Evolutionary conservation across 2,329 filamentous ascomycete genomes (phyloP).

Genomic region (Phialophora chinensis): DNA sequence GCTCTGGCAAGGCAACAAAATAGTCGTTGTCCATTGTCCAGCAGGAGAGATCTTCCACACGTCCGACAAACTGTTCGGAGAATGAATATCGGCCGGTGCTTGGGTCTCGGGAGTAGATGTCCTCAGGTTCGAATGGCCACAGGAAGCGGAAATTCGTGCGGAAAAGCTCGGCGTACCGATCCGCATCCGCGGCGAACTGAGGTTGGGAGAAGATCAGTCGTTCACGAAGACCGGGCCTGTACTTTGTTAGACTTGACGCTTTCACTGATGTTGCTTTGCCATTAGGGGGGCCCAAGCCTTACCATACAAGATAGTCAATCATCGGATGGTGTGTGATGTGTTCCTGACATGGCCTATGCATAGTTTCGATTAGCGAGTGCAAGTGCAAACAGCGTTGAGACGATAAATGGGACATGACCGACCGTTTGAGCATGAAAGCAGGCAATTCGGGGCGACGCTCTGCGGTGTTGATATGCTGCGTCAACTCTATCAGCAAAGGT

Average conservation of each 20-base stretch:
- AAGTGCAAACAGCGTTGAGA: neutral
- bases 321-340: neutral
- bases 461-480: neutral
- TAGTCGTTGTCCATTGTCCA: constrained; percentile 21
- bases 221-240: neutral
- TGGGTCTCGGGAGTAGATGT: neutral
- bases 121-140: neutral
- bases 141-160: neutral
- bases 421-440: neutral
- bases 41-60: constrained; percentile 13
- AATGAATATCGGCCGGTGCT: constrained; percentile 16
- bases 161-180: neutral
- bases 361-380: neutral
- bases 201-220: neutral
- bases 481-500: neutral
- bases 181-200: neutral
- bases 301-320: neutral
- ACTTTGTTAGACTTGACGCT: neutral
- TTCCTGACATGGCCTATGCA: neutral
- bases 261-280: neutral
- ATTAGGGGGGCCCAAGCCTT: neutral
- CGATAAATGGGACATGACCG: neutral
- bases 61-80: constrained; percentile 16
- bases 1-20: constrained; percentile 16
- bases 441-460: neutral